Percentiles rank a stretch among this genome's conserved stretches.
Conservation (phyloP, 192 early-diverging fungal genomes). For the Coemansia sp. region DNA sequence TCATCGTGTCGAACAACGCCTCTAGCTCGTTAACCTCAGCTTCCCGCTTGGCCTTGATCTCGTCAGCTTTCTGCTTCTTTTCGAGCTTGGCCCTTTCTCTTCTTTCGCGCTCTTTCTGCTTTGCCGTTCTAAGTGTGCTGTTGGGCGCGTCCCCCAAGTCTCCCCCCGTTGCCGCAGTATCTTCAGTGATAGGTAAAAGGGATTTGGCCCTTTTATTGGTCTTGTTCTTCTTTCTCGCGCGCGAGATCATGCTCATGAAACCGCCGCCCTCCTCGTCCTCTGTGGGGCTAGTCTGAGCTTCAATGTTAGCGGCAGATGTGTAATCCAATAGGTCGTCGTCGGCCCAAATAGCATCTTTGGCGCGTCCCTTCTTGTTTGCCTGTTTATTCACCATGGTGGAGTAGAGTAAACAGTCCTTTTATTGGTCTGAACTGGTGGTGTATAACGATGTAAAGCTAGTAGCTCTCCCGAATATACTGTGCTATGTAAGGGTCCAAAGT, state of each 20-base stretch:
- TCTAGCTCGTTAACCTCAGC: constrained; percentile 35
- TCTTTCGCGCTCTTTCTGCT: constrained; percentile 51
- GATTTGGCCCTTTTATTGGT: constrained; percentile 51
- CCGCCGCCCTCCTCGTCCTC: constrained; percentile 21
- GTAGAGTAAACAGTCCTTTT: too few relatives aligned
- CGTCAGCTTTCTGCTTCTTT: constrained; percentile 50
- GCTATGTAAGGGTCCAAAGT: too few relatives aligned
- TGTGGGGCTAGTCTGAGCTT: constrained; percentile 4
- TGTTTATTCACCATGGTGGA: too few relatives aligned
- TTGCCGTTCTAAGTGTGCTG: constrained; percentile 31
- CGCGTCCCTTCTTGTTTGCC: too few relatives aligned
- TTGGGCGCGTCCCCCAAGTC: constrained; percentile 45
- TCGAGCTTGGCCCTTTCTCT: constrained; percentile 47
- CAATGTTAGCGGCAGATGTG: constrained; percentile 20
- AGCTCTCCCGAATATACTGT: too few relatives aligned
- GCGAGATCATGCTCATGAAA: constrained; percentile 29
- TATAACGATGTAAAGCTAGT: too few relatives aligned
- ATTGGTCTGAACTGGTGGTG: too few relatives aligned
- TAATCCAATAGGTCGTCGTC: constrained; percentile 23
- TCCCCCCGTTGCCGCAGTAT: constrained; percentile 47
- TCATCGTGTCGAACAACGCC: constrained; percentile 25
- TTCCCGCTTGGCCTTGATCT: constrained; percentile 51
- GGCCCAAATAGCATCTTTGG: constrained; percentile 33
- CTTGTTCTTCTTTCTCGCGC: constrained; percentile 32
- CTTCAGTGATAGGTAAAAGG: too few relatives aligned